Evolutionary conservation across 495 filamentous ascomycete genomes (phyloP), one percentile per base, ranked within the genome.

Genomic region (Pyrenula aspistea): DNA sequence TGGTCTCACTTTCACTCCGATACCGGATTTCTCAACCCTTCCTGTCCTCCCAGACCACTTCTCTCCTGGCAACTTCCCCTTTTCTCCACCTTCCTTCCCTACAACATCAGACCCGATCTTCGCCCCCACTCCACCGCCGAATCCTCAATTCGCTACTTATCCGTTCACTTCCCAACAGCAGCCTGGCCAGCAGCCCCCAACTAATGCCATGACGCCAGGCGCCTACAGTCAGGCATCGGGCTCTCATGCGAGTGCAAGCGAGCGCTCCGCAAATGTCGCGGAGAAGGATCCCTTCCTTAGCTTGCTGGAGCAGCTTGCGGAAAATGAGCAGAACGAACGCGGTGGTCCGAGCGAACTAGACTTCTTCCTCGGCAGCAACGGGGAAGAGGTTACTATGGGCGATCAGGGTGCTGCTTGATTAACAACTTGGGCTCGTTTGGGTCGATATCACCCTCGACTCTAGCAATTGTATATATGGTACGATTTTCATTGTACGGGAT

Each of bases 271-370:
- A 1, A 61, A 60, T 1, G 55, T 57, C n/a, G 49, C 65, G 1
- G 87, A 90, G 57, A 89, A 86, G 56, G 88, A 92, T 63, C 88
- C 88, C 2, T 92, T 92, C 61, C 63, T 92, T 24, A 87, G 82
- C 57, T 64, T 92, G 51, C 72, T 92, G 36, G 87, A 92, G 64
- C 87, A 90, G 70, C 68, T 92, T 56, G 86, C 87, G 0, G 86
- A 90, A 67, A 89, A 88, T 63, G 87, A 89, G 63, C 68, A 79
- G 24, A 59, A 57, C 54, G 68, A 71, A 25, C 75, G 71, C 50
- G 75, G 76, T 4, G 79, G 81, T 22, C 84, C 83, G 24, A 86
- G 81, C 62, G 86, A 89, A 64, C 61, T 87, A 57, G 84, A 87
- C 59, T 91, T 86, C 70, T 88, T 88, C 61, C 66, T 88, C 53